Evolutionary conservation across 2,329 filamentous ascomycete species (phyloP).

Genomic region (Elsinoe arachidis): DNA sequence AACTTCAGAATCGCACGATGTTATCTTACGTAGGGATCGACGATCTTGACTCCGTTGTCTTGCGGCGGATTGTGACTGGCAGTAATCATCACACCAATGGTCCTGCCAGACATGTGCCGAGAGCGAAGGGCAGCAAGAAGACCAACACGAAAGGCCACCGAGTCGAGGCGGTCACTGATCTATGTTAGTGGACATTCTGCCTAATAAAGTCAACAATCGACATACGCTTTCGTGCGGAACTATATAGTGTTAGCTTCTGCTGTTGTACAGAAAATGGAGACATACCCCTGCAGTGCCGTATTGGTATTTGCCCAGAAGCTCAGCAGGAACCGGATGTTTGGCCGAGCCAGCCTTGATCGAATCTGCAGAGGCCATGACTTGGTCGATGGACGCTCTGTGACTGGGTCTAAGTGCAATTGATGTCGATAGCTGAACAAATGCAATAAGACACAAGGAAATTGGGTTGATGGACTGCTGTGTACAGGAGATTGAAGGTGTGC

Average conservation of each 20-base stretch:
- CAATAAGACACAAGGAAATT: not conserved
- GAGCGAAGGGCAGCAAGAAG: conserved; percentile 82
- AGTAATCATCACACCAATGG: conserved; percentile 94
- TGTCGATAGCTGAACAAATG: not conserved
- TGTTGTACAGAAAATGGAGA: too few species aligned
- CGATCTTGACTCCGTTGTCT: conserved; percentile 91
- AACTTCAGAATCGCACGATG: not conserved
- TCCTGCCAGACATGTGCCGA: conserved; percentile 78
- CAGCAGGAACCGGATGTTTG: conserved; percentile 26
- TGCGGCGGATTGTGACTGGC: conserved; percentile 84
- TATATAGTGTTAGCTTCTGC: conserved; percentile 22
- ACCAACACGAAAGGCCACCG: conserved; percentile 85
- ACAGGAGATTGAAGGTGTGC: not conserved
- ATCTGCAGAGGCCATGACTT: conserved; percentile 13
- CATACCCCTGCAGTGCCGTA: conserved; percentile 50
- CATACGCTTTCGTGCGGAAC: conserved; percentile 65
- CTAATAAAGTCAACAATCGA: conserved; percentile 20
- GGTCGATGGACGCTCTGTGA: not conserved
- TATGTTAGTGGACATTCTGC: conserved; percentile 19
- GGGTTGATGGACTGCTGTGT: not conserved
- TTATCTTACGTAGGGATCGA: conserved; percentile 71
- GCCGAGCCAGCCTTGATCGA: conserved; percentile 19
- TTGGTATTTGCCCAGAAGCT: conserved; percentile 37
- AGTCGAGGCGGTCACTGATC: conserved; percentile 67
- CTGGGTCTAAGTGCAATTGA: not conserved